phyloP scores from a whole-genome alignment of 1,139 yeast species.

The Saccharomyces pastorianus region DNA sequence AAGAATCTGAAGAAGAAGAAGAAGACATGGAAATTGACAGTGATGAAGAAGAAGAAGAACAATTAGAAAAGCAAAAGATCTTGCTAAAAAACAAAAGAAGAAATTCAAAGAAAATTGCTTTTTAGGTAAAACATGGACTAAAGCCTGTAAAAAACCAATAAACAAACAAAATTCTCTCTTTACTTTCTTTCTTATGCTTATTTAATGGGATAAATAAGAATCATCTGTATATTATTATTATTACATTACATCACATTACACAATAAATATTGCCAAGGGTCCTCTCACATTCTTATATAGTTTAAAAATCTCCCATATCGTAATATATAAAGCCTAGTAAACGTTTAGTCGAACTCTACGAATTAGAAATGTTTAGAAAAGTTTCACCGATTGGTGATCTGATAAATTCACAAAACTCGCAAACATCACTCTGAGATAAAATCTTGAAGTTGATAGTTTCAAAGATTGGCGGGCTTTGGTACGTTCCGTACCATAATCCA shows the following conservation, averaged over 20 bases:
- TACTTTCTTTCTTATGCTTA: not conserved
- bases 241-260: not conserved
- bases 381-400: not conserved
- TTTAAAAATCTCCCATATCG: not conserved
- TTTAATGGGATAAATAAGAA: not conserved
- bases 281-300: not conserved
- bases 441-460: not conserved
- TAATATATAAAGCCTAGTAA: not conserved
- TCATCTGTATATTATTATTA: not conserved
- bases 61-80: constrained; percentile 60
- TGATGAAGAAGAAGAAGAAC: constrained; percentile 38
- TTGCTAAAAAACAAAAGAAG: constrained; percentile 62
- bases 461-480: not conserved
- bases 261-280: not conserved
- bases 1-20: constrained; percentile 38
- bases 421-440: not conserved
- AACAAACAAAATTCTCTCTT: no score
- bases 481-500: not conserved
- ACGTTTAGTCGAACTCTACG: not conserved
- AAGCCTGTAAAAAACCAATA: no score
- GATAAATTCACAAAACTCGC: not conserved
- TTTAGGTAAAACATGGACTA: constrained; percentile 10
- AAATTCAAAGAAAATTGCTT: constrained; percentile 33
- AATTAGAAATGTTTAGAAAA: not conserved
- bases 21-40: constrained; percentile 38